A percentile compares a stretch with the other conserved stretches of the same genome.
Conservation (phyloP, 163 green algal genomes). For the Coccomyxa subellipsoidea region DNA sequence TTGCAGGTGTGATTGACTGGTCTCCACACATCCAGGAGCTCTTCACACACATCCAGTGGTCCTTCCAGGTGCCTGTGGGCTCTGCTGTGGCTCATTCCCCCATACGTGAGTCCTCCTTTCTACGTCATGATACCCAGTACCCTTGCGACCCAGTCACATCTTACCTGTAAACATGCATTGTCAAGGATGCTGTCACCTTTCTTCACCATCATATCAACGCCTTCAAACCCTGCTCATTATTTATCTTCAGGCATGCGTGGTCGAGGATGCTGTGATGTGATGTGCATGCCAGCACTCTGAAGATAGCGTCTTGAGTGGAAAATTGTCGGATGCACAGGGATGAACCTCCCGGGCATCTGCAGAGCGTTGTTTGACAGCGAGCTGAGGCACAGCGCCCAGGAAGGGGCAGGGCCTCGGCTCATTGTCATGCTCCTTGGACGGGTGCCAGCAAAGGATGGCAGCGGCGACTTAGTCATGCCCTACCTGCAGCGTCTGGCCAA, state of each 20-base stretch:
- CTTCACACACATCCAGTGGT: conserved; percentile 55
- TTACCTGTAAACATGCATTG: too few species aligned
- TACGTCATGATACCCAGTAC: neutral
- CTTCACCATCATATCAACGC: too few species aligned
- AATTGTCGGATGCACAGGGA: neutral
- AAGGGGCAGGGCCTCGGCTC: conserved; percentile 30
- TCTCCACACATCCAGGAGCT: conserved; percentile 44
- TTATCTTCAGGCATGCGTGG: too few species aligned
- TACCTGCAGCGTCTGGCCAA: conserved; percentile 54
- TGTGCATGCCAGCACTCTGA: too few species aligned
- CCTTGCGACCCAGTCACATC: too few species aligned
- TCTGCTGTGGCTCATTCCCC: conserved; percentile 32
- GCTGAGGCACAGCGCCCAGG: neutral
- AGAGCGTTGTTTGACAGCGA: conserved; percentile 27
- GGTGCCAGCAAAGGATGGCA: neutral
- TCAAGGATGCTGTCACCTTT: too few species aligned
- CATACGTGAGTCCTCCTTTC: neutral
- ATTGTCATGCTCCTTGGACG: conserved; percentile 44
- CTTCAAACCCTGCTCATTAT: too few species aligned
- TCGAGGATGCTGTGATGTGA: too few species aligned
- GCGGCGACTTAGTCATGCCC: conserved; percentile 26
- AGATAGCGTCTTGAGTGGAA: too few species aligned
- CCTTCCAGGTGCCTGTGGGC: conserved; percentile 78
- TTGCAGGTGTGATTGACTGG: conserved; percentile 56
- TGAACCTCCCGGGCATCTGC: conserved; percentile 14